Evolutionary conservation across 1,139 yeast species (phyloP).

Genomic region (Wickerhamiella infanticola): DNA sequence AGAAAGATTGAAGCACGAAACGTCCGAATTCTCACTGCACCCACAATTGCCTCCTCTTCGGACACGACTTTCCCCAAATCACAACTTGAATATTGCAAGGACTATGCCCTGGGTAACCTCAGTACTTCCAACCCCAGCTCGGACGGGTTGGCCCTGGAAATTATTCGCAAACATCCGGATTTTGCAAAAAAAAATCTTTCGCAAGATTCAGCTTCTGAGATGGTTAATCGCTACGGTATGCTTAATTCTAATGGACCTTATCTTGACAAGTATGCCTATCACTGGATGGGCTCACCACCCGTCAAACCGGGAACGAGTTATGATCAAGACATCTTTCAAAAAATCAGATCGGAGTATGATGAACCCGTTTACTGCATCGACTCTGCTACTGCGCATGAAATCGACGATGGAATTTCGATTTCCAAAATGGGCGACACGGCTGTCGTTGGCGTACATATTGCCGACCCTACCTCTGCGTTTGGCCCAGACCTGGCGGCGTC

Average conservation of each 20-base stretch:
- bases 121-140: slow-evolving; percentile 4
- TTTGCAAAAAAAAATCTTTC: neutral
- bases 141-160: slow-evolving; percentile 5
- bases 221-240: neutral
- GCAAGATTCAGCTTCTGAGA: neutral
- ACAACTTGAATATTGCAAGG: slow-evolving; percentile 5
- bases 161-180: neutral
- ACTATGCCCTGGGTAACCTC: slow-evolving; percentile 13
- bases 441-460: slow-evolving; percentile 57
- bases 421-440: slow-evolving; percentile 25
- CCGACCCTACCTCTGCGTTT: slow-evolving; percentile 65
- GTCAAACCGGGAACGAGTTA: neutral
- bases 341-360: slow-evolving; percentile 26
- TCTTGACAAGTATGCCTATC: slow-evolving; percentile 1
- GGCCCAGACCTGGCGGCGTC: slow-evolving; percentile 34
- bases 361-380: slow-evolving; percentile 74
- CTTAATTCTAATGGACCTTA: slow-evolving; percentile 3
- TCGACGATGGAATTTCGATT: slow-evolving; percentile 83
- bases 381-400: slow-evolving; percentile 65
- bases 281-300: slow-evolving; percentile 5
- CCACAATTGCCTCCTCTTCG: neutral
- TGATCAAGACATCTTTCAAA: slow-evolving; percentile 3
- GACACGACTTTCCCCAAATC: neutral
- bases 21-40: neutral
- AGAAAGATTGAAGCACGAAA: slow-evolving; percentile 5